Base-by-base conservation (phyloP, 345 rosid genomes). In the Hirschfeldia incana region DNA sequence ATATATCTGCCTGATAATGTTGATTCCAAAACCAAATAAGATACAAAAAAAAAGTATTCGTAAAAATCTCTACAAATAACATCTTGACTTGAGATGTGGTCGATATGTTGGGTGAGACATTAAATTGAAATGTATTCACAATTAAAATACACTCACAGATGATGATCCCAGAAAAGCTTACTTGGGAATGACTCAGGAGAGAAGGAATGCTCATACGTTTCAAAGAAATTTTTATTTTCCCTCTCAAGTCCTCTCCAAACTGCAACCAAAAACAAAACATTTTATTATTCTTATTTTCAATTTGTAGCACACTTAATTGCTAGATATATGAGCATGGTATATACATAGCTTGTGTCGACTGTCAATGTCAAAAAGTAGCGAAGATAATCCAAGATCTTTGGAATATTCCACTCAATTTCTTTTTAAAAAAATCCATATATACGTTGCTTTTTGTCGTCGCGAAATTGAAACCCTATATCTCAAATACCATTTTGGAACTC, bases 221-320 rank as follows among this genome's bases (percentile, higher is more conserved):
- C 78, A 80, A 93, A 93, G 81, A 93, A 91, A 69, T 83, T 90
- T 77, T 69, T 83, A 57, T 91, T 93, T 86, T 89, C 94, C 68
- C 84, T 89, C 39, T 86, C 86, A 28, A 93, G 89, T 79, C 86
- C 93, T 80, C 87, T 89, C 97, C 93, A 91, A 69, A 91, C 97
- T 93, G 87, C 83, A 53, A 28, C n/a, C 53, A 67, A n/a, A 46
- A 26, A 49, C 28, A n/a, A 53, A 13, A 49, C 53, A 46, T 46
- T 46, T 46, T 46, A 2, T 10, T 44, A 44, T 46, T 21, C 21
- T 21, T 46, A 12, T 46, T 49, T 49, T n/a, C 16, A 49, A 3
- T 46, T 49, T 21, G 21, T 21, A 21, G 21, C 21, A 21, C 21
- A 21, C 21, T 21, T 21, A 21, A 21, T 21, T 21, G 21, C 21